Percentiles rank a stretch among this genome's conserved stretches.
Conservation (phyloP, 805 yeast genomes). For the Candida nemodendra region DNA sequence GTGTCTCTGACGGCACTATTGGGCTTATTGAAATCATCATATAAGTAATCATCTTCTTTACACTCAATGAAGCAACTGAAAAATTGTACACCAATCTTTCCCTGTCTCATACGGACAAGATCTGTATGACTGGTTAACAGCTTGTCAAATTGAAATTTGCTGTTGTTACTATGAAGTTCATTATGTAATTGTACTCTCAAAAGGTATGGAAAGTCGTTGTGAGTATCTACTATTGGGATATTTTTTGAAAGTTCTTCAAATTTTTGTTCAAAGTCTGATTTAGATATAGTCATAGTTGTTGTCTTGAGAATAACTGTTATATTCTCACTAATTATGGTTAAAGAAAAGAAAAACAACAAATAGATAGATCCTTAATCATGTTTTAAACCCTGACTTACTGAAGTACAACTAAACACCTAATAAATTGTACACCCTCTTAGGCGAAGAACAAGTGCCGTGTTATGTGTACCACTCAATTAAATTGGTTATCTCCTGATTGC, state of each 20-base stretch:
- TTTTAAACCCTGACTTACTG: no score
- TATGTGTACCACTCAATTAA: no score
- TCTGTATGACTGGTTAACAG: conserved; percentile 40
- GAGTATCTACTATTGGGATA: conserved; percentile 48
- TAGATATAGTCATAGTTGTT: no score
- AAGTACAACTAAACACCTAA: no score
- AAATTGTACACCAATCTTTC: conserved; percentile 44
- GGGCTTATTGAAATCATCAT: conserved; percentile 41
- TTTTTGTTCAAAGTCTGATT: no score
- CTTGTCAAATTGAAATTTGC: conserved; percentile 35
- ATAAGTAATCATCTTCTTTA: conserved; percentile 34
- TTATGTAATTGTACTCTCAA: conserved; percentile 45
- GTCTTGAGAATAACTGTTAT: no score
- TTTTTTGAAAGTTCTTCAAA: conserved; percentile 18
- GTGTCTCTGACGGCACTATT: conserved; percentile 44
- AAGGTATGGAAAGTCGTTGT: conserved; percentile 52
- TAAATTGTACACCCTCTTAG: no score
- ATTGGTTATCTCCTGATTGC: no score
- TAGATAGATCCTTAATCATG: no score
- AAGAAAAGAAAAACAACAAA: no score
- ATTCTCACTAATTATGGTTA: no score
- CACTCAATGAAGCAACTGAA: conserved; percentile 45
- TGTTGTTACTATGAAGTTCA: conserved; percentile 31
- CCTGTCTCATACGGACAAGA: conserved; percentile 36
- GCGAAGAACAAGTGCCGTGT: no score